Percentiles rank a stretch among this genome's conserved stretches.
These are phyloP conservation scores for Leishmania tarentolae DNA, from an alignment of 208 protist species.

Conservation along the genomic window DNA sequence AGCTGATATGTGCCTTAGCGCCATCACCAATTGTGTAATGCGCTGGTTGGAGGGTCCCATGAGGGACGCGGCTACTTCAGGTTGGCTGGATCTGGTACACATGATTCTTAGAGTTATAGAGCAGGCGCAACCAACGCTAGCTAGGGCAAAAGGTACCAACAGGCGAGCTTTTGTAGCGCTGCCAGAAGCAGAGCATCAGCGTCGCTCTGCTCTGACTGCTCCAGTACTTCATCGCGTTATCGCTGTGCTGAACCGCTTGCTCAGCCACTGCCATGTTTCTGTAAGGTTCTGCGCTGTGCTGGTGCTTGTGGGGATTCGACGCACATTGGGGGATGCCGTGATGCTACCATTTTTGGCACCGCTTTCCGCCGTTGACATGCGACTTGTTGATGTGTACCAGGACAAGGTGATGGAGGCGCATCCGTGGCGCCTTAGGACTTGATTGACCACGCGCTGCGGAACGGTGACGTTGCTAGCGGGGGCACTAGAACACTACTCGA, in stretches of 20 bases:
- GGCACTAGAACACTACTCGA: background rate
- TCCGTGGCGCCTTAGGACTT: background rate
- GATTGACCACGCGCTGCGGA: background rate
- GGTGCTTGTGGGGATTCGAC: constrained; percentile 23
- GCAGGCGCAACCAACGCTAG: constrained; percentile 3
- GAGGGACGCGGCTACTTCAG: constrained; percentile 36
- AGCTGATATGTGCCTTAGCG: constrained; percentile 45
- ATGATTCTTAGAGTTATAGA: constrained; percentile 49
- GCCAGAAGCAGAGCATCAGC: background rate
- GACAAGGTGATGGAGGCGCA: constrained; percentile 22
- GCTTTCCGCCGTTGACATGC: constrained; percentile 51
- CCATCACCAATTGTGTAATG: constrained; percentile 46
- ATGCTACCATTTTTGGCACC: constrained; percentile 46
- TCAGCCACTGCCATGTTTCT: constrained; percentile 44
- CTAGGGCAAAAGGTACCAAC: background rate
- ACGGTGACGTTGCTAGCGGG: background rate
- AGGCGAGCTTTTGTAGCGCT: background rate
- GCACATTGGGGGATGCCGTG: constrained; percentile 32
- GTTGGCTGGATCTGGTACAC: constrained; percentile 62
- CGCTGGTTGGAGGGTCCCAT: constrained; percentile 44
- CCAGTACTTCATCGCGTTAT: constrained; percentile 44
- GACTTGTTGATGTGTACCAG: constrained; percentile 55
- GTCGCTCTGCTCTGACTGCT: constrained; percentile 27
- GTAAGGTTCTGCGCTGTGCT: constrained; percentile 41
- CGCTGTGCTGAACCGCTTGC: constrained; percentile 28